A percentile compares a stretch with the other conserved stretches of the same genome.
phyloP scores from a whole-genome alignment of 2,329 filamentous ascomycete genomes.

The Diaporthe australafricana region DNA sequence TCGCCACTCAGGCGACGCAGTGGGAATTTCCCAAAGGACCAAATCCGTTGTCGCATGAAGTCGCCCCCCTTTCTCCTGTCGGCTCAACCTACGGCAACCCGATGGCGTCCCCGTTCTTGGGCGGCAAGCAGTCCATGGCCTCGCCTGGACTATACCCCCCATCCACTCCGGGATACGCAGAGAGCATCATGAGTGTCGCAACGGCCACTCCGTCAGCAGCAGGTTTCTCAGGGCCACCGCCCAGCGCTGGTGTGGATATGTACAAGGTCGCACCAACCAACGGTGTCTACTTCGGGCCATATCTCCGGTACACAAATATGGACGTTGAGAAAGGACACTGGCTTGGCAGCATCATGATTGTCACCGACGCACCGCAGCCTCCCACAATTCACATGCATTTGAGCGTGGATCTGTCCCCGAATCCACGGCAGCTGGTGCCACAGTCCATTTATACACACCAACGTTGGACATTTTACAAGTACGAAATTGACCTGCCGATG shows the following conservation, averaged over 20 bases:
- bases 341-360: conserved; percentile 92
- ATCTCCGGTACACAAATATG: conserved; percentile 97
- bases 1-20: conserved; percentile 94
- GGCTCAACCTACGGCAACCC: conserved; percentile 82
- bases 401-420: conserved; percentile 90
- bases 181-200: conserved; percentile 86
- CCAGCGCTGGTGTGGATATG: conserved; percentile 88
- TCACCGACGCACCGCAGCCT: conserved; percentile 90
- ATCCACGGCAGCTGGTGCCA: conserved; percentile 86
- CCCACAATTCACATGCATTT: conserved; percentile 97
- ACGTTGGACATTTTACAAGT: conserved; percentile 95
- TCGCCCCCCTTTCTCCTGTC: conserved; percentile 84
- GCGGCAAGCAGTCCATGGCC: conserved; percentile 74
- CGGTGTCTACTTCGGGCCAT: conserved; percentile 97
- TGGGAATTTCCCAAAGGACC: conserved; percentile 99
- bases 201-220: conserved; percentile 78
- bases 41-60: conserved; percentile 86
- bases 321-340: conserved; percentile 90
- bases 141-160: conserved; percentile 84
- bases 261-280: conserved; percentile 96
- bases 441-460: conserved; percentile 90
- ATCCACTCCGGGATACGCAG: conserved; percentile 84
- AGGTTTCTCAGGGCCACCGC: conserved; percentile 91
- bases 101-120: conserved; percentile 75
- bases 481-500: conserved; percentile 92